Evolutionary conservation across 2,329 filamentous ascomycete species (phyloP).

Genomic region (Sclerotinia minor): DNA sequence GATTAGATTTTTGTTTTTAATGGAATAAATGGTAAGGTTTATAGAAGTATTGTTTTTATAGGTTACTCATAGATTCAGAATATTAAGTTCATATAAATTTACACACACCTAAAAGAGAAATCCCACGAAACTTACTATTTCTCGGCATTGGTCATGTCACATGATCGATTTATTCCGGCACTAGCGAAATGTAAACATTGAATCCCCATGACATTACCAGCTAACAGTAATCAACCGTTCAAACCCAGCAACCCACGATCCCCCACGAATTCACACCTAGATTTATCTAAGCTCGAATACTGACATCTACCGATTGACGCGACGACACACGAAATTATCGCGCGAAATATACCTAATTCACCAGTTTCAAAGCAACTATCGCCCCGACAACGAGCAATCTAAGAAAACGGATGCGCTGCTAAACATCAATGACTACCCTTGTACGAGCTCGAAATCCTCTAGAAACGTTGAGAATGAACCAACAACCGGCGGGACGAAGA

Average conservation of each 20-base stretch:
- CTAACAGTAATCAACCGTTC: slow-evolving; percentile 1
- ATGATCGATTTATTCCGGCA: slow-evolving; percentile 24
- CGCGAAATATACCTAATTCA: slow-evolving; percentile 25
- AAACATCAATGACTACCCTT: slow-evolving; percentile 67
- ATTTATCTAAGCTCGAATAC: not conserved
- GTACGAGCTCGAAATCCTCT: slow-evolving; percentile 63
- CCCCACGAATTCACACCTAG: not conserved
- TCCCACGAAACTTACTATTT: not conserved
- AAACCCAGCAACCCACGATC: slow-evolving; percentile 6
- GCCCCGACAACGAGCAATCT: slow-evolving; percentile 25
- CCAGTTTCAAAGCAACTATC: slow-evolving; percentile 17
- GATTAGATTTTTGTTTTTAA: not conserved
- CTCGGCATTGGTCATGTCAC: not conserved
- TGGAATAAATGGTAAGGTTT: not conserved
- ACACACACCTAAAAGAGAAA: not conserved
- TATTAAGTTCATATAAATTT: not conserved
- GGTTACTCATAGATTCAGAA: not conserved
- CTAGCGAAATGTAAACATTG: slow-evolving; percentile 24
- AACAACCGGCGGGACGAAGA: slow-evolving; percentile 57
- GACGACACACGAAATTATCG: slow-evolving; percentile 28
- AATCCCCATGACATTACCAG: slow-evolving; percentile 25
- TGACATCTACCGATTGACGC: slow-evolving; percentile 34
- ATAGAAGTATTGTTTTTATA: not conserved
- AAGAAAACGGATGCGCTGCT: slow-evolving; percentile 37
- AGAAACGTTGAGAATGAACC: slow-evolving; percentile 68